A percentile compares a stretch with the other conserved stretches of the same genome.
Conservation (phyloP, 495 filamentous ascomycete genomes). For the Neurospora sp. region DNA sequence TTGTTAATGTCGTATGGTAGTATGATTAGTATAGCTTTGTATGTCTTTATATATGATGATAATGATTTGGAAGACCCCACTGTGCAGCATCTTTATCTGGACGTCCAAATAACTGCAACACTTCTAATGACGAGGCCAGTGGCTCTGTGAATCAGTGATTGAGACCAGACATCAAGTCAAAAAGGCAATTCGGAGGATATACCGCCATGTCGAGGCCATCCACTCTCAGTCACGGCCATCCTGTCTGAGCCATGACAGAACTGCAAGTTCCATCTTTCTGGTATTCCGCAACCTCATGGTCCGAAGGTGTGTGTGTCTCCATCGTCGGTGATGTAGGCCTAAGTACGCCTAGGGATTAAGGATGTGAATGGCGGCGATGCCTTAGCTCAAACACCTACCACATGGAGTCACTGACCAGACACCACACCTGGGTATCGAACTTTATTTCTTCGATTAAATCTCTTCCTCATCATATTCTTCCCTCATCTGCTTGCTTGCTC, state of each 20-base stretch:
- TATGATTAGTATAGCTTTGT: background rate
- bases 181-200: conserved; percentile 39
- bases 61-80: background rate
- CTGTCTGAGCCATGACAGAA: conserved; percentile 73
- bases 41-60: background rate
- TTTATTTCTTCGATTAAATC: background rate
- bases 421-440: background rate
- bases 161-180: conserved; percentile 7
- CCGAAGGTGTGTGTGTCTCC: background rate
- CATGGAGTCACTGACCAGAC: background rate
- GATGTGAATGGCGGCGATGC: background rate
- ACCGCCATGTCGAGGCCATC: conserved; percentile 74
- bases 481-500: background rate
- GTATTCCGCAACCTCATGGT: conserved; percentile 96
- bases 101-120: background rate
- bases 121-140: background rate
- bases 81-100: background rate
- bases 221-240: conserved; percentile 63
- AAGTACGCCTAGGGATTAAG: background rate
- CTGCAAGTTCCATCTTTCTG: conserved; percentile 65
- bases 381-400: background rate
- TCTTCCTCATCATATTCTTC: background rate
- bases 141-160: conserved; percentile 3
- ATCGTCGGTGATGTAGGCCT: background rate
- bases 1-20: background rate